Evolutionary conservation across 768 basidiomycete genomes (phyloP).

Genomic region (Mrakia hoshinonis): DNA sequence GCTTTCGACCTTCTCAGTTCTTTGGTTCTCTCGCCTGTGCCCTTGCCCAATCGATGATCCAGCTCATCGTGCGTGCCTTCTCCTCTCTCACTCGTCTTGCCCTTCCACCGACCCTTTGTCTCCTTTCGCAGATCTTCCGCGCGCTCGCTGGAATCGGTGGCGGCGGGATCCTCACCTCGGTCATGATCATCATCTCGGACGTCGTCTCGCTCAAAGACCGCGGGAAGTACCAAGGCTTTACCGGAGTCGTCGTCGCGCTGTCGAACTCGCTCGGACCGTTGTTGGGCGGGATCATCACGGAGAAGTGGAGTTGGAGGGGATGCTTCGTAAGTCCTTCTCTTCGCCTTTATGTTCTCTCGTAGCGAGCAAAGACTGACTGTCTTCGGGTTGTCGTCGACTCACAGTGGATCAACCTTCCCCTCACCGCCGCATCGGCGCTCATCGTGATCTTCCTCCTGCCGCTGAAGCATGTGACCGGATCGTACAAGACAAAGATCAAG

Average conservation of each 20-base stretch:
- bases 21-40: conserved; percentile 60
- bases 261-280: conserved; percentile 62
- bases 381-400: not conserved
- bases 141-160: conserved; percentile 63
- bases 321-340: conserved; percentile 46
- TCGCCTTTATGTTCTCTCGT: not conserved
- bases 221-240: conserved; percentile 71
- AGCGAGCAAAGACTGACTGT: not conserved
- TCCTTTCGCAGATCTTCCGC: conserved; percentile 57
- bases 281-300: conserved; percentile 52
- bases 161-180: conserved; percentile 60
- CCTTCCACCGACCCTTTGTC: conserved; percentile 44
- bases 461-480: conserved; percentile 58
- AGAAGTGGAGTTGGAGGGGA: conserved; percentile 62
- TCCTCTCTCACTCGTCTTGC: not conserved
- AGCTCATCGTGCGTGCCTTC: conserved; percentile 48
- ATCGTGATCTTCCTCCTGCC: conserved; percentile 59
- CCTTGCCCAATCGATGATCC: conserved; percentile 55
- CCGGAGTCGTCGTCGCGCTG: conserved; percentile 53
- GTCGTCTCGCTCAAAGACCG: conserved; percentile 58
- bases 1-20: conserved; percentile 51
- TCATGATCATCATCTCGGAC: conserved; percentile 47
- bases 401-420: conserved; percentile 57
- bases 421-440: conserved; percentile 50
- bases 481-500: conserved; percentile 55